Evolutionary conservation across 805 yeast genomes (phyloP), one percentile per base, ranked within the genome.

Genomic region (Isabelozyma rhagii): DNA sequence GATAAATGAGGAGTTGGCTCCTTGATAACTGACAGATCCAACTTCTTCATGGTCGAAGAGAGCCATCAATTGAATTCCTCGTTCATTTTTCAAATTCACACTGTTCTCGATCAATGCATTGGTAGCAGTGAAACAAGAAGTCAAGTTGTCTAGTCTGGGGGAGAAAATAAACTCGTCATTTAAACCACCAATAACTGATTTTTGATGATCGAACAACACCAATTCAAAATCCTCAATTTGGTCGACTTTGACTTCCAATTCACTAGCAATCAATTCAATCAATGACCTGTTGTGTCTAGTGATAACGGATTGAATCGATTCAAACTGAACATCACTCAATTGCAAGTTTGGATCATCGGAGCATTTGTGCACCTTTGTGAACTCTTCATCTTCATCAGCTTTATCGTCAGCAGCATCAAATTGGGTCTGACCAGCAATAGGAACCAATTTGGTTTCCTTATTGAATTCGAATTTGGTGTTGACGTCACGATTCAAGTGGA

Each of bases 31-130:
- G 8, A 83, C 77, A 1, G 97, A 91, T 0, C 99, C 99, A 56
- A 93, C 79, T 67, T 93, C 99, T 69, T 93, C 99, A 67, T 94
- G 98, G 66, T 93, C 99, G 66, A 94, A 93, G 51, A 92, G 74
- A 0, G 97, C 84, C 48, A 91, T 77, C 62, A 92, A 66, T 61
- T 87, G 84, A 41, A 90, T 83, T 42, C 89, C 86, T 2, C 71
- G 54, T 49, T 82, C 85, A 0, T 68, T 57, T 0, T 63, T 68
- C 41, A 86, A 64, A 15, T 63, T 59, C 10, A 70, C 63, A 0
- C 80, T 68, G 38, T 28, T 14, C 49, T 79, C 79, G 40, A 88
- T 70, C 45, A 93, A 71, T 6, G 89, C 97, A 51, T 77, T 79
- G 40, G 85, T 71, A 1, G 97, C 88, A 47, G 92, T 79, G 72